Evolutionary conservation across 202 grass and related monocot genomes (phyloP).

Genomic region (Musa balbisiana): DNA sequence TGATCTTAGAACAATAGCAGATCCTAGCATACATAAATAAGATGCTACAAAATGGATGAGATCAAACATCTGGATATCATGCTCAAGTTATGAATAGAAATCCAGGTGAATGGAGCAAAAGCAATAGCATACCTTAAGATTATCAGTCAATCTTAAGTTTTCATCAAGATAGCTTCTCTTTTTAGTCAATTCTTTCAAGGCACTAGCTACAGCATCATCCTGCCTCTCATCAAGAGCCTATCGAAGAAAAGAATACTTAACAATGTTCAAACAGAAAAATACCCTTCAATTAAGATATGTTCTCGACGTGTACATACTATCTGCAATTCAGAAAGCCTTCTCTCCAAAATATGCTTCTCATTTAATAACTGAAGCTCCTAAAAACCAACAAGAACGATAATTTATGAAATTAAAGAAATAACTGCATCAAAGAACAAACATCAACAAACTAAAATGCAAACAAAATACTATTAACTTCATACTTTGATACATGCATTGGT

Average conservation of each 20-base stretch:
- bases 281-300: conserved; percentile 12
- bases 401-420: conserved; percentile 8
- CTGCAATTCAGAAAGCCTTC: conserved; percentile 72
- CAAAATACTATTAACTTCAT: conserved; percentile 14
- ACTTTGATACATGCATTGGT: conserved; percentile 71
- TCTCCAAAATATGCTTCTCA: conserved; percentile 94
- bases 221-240: conserved; percentile 92
- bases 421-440: background rate
- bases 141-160: conserved; percentile 65
- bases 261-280: conserved; percentile 5
- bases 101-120: conserved; percentile 22
- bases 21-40: background rate
- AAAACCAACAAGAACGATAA: conserved; percentile 4
- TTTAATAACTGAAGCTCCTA: conserved; percentile 76
- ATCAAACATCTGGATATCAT: conserved; percentile 17
- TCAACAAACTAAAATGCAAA: background rate
- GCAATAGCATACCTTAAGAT: conserved; percentile 66
- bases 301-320: conserved; percentile 44
- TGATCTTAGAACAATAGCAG: background rate
- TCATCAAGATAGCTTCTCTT: conserved; percentile 66
- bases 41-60: background rate
- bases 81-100: conserved; percentile 18
- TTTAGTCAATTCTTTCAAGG: conserved; percentile 79
- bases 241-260: conserved; percentile 22
- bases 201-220: conserved; percentile 73